phyloP scores from a whole-genome alignment of 2,329 filamentous ascomycete genomes.

The Ascochyta pisi region DNA sequence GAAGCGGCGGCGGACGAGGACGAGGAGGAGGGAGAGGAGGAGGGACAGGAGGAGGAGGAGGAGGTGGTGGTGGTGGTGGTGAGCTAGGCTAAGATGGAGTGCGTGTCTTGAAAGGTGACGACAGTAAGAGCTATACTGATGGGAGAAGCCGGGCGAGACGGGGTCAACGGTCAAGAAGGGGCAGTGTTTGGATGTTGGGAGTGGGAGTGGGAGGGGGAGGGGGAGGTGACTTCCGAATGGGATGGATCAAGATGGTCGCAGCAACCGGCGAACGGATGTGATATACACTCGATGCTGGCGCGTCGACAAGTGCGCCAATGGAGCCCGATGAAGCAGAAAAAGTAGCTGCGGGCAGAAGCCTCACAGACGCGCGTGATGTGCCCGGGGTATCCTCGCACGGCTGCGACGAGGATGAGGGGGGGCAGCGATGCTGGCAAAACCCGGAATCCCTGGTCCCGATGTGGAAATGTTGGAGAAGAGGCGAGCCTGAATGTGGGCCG shows the following conservation, averaged over 20 bases:
- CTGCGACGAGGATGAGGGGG: conserved; percentile 43
- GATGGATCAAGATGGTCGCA: conserved; percentile 36
- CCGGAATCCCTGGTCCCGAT: conserved; percentile 46
- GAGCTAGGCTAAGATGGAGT: conserved; percentile 5
- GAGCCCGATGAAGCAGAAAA: conserved; percentile 44
- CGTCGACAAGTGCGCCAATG: conserved; percentile 47
- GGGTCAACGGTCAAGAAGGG: conserved; percentile 18
- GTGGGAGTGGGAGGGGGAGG: conserved; percentile 6
- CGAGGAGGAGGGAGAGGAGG: neutral
- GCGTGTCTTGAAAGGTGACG: conserved; percentile 8
- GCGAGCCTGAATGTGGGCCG: conserved; percentile 34
- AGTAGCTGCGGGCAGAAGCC: conserved; percentile 44
- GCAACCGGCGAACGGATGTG: conserved; percentile 42
- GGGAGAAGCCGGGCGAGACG: conserved; percentile 17
- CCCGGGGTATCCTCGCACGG: conserved; percentile 49
- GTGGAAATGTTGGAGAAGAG: conserved; percentile 45
- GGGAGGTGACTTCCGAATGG: conserved; percentile 38
- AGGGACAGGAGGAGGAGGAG: neutral
- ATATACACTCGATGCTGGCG: conserved; percentile 48
- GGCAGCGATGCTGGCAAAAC: conserved; percentile 32
- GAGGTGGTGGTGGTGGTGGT: neutral
- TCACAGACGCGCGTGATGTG: conserved; percentile 40
- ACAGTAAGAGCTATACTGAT: conserved; percentile 21
- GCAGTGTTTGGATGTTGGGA: neutral
- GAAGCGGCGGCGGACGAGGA: neutral